Conservation (phyloP, 495 filamentous ascomycete species). For the Chaetomium cochliodes region DNA sequence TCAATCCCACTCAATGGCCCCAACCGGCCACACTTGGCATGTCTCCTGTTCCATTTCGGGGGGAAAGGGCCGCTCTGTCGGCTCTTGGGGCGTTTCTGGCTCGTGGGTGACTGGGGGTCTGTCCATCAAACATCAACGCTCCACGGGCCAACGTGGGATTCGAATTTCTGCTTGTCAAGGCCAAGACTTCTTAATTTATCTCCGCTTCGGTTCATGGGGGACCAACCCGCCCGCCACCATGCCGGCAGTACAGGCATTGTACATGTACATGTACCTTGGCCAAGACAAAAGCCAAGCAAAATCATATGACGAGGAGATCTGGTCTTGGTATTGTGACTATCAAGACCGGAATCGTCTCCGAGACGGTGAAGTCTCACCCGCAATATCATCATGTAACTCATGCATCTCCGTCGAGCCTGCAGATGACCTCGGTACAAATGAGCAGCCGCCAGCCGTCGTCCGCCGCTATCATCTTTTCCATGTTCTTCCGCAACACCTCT, state of each 20-base stretch:
- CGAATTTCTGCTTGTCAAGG: neutral
- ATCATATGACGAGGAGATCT: neutral
- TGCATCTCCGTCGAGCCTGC: neutral
- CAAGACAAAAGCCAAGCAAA: neutral
- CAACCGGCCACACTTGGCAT: neutral
- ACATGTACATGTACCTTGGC: neutral
- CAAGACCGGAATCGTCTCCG: neutral
- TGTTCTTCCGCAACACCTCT: conserved; percentile 20
- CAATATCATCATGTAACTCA: neutral
- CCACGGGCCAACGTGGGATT: neutral
- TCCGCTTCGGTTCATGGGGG: neutral
- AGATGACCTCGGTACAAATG: conserved; percentile 18
- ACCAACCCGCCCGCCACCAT: neutral
- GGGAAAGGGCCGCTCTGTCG: neutral
- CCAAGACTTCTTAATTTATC: neutral
- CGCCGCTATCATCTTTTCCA: conserved; percentile 15
- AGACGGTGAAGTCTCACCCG: neutral
- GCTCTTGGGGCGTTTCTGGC: neutral
- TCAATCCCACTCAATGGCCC: neutral
- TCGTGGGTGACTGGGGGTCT: too few species aligned
- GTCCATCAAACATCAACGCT: neutral
- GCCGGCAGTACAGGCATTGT: neutral
- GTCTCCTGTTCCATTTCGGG: neutral
- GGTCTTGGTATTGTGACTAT: neutral
- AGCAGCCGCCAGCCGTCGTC: conserved; percentile 19